Evolutionary conservation across 1,284 basidiomycete species (phyloP).

Genomic region (Phenoliferia sp.): DNA sequence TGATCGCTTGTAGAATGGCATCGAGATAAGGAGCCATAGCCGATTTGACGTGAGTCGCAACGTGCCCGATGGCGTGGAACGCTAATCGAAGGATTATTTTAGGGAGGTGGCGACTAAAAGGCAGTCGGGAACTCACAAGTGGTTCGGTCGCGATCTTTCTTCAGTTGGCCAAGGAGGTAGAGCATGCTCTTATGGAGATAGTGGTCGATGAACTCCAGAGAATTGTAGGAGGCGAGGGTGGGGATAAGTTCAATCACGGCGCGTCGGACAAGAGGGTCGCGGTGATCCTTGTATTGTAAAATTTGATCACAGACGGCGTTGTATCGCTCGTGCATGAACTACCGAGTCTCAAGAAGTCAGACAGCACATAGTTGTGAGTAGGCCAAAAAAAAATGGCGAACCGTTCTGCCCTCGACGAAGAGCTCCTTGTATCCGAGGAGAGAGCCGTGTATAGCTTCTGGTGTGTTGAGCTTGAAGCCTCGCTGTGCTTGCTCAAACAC

Average conservation of each 20-base stretch:
- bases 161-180: slow-evolving; percentile 78
- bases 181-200: slow-evolving; percentile 89
- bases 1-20: slow-evolving; percentile 83
- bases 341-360: background rate
- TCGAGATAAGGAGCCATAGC: slow-evolving; percentile 97
- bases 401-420: slow-evolving; percentile 87
- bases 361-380: background rate
- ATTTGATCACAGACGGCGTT: slow-evolving; percentile 72
- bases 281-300: slow-evolving; percentile 77
- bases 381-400: slow-evolving; percentile 43
- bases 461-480: slow-evolving; percentile 70
- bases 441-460: slow-evolving; percentile 86
- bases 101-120: background rate
- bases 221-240: slow-evolving; percentile 88
- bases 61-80: slow-evolving; percentile 94
- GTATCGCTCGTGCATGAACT: slow-evolving; percentile 32
- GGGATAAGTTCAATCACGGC: slow-evolving; percentile 93
- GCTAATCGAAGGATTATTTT: slow-evolving; percentile 49
- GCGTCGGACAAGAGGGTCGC: slow-evolving; percentile 79
- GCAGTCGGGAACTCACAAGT: slow-evolving; percentile 57
- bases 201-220: slow-evolving; percentile 79
- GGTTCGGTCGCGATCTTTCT: slow-evolving; percentile 82
- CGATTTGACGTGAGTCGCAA: slow-evolving; percentile 82
- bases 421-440: slow-evolving; percentile 88
- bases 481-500: slow-evolving; percentile 84